Evolutionary conservation across 306 rosid species (phyloP), one percentile per base, ranked within the genome.

Genomic region (Arachis hypogaea): DNA sequence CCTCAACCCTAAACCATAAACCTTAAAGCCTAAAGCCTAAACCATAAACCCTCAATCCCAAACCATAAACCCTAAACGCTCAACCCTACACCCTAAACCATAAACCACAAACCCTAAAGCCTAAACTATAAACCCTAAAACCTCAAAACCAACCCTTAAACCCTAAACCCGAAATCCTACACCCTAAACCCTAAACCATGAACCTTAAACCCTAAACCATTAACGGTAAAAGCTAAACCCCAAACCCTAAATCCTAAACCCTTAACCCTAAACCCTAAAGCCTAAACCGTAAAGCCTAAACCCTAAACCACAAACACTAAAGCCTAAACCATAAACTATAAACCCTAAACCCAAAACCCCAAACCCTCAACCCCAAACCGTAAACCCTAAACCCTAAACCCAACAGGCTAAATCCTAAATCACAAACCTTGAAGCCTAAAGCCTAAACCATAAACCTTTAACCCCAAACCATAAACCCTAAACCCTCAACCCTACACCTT

Each of bases 351-450:
- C 67, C 67, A 11, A 36, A 62, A 38, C 67, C 47, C 49, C 12
- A 36, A 62, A 38, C 66, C 66, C 18, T 9, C 36, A 63, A 62
- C 50, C 69, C 36, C 14, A 42, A 63, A 63, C 69, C 52, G 12
- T 63, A 42, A 63, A 42, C 52, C 72, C 43, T 67, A 22, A 45
- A 67, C 59, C 59, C 18, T 67, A 63, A 63, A 63, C 52, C 69
- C 4, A 12, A 63, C 43, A 41, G 52, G 36, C 30, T 4, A 41
- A 63, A 63, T 52, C 69, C 69, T 42, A 63, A 63, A 41, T 12
- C 69, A 7, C 0, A 40, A 36, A n/a, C 66, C 52, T 42, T 16
- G 18, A 16, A 16, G 18, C 18, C 18, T 16, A 16, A 16, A 16
- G 18, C 18, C 18, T 16, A 16, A 16, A 16, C 18, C 18, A 16